Evolutionary conservation across 176 grass and related monocot species (phyloP), one percentile per base, ranked within the genome.

Genomic region (Paspalum notatum): DNA sequence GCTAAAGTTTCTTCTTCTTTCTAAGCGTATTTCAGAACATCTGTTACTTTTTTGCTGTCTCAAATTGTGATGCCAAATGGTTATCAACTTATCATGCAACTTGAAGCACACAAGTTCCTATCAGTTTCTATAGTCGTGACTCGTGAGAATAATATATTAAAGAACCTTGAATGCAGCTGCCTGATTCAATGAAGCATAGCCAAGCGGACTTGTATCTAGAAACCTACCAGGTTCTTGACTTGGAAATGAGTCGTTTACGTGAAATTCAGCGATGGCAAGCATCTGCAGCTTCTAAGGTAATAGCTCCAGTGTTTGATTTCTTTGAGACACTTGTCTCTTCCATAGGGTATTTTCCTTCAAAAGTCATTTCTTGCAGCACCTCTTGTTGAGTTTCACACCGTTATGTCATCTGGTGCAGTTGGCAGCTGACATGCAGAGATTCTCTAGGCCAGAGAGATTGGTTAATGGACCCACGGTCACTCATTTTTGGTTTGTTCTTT

Each of bases 181-280:
- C 95, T 84, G 95, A 98, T 79, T 98, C 95, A 50, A 98, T 98
- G 95, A 98, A 94, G 92, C 91, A 98, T 58, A 98, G 68, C 70
- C 95, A 98, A 94, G 92, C 89, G 51, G 95, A 98, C 63, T 76
- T 98, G 43, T 98, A 98, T 79, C 81, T 98, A 3, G 95, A 98
- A 87, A 98, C 95, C 8, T 98, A 98, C 82, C 95, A 94, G 87
- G 95, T 98, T 80, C 82, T 98, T 71, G 95, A 98, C 86, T 76
- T 87, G 86, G 95, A 98, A 84, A 98, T 98, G 95, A 98, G 95
- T 51, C 95, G 92, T 68, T 83, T 98, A 82, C 90, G 95, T 66
- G 95, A 98, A 94, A 98, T 98, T 87, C 95, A 98, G 83, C 91
- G 95, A 86, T 98, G 95, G 95, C 95, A 98, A 93, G 88, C 92